Evolutionary conservation across 2,329 filamentous ascomycete genomes (phyloP), one percentile per base, ranked within the genome.

Genomic region (Aspergillus candidus): DNA sequence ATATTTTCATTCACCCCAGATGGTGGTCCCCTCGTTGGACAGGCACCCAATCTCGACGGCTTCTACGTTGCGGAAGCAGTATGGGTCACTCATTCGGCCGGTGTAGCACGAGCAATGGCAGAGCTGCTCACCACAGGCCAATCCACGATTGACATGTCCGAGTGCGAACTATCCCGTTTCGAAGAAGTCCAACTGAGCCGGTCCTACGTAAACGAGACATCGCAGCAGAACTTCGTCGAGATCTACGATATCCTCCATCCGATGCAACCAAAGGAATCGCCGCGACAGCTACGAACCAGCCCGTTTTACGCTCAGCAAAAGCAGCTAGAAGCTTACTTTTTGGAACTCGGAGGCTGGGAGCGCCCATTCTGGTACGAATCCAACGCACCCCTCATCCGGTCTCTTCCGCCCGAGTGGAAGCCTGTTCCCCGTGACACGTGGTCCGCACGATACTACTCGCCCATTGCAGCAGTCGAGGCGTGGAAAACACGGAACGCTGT

Each of bases 1-100:
- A 73, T 83, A 52, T 79, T 83, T 60, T 83, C 80, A 0, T 83
- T 83, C 55, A 83, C 80, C 0, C 80, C 80, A 0, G 80, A 83
- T 41, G 79, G 80, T 1, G 78, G 77, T 0, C 76, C 80, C 0
- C 68, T 83, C 0, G 68, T 83, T 2, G 80, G 80, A 3, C 72
- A 76, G 52, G 70, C 77, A 0, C 78, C 80, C 6, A 72, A 71
- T 11, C 60, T 83, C 0, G 76, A 82, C 36, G 77, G 77, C 11
- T 83, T 83, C 61, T 82, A 72, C 51, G 77, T 83, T 1, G 80
- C 80, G 0, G 80, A 83, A 53, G 80, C 80, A 4, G 78, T 83
- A 0, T 83, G 80, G 80, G 80, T 83, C 1, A 83, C 80, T 13
- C 80, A 83, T 50, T 82, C 79, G 0, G 79, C 78, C 0, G 80